Percentiles rank a stretch among this genome's conserved stretches.
Conservation (phyloP, 148 eudicot genomes). For the Drosera capensis region DNA sequence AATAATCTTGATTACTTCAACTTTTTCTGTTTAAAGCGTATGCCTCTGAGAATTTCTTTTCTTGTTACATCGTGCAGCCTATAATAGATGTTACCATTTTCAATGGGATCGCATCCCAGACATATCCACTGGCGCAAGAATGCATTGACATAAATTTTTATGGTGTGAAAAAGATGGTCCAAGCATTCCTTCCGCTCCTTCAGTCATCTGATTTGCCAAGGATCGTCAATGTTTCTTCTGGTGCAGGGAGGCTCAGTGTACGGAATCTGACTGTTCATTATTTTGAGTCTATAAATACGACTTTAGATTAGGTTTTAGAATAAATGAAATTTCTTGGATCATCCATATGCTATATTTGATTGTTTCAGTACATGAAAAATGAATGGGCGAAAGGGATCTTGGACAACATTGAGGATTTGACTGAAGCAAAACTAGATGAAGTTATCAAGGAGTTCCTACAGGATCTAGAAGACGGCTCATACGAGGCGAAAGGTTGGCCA, state of each 20-base stretch:
- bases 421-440: slow-evolving; percentile 25
- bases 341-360: not conserved
- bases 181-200: slow-evolving; percentile 27
- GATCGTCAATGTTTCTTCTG: slow-evolving; percentile 32
- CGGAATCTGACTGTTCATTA: too few species aligned
- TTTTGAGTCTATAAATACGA: too few species aligned
- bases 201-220: slow-evolving; percentile 24
- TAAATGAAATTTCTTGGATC: too few species aligned
- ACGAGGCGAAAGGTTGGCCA: slow-evolving; percentile 15
- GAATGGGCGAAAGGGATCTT: slow-evolving; percentile 16
- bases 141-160: slow-evolving; percentile 27
- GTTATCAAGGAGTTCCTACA: slow-evolving; percentile 15
- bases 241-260: slow-evolving; percentile 18
- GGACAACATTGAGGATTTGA: slow-evolving; percentile 14
- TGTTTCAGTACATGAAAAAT: slow-evolving; percentile 12
- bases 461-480: slow-evolving; percentile 16
- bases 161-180: slow-evolving; percentile 14
- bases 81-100: slow-evolving; percentile 2
- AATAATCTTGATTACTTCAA: not conserved
- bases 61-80: too few species aligned
- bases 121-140: slow-evolving; percentile 10
- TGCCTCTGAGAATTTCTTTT: not conserved
- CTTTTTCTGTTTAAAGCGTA: not conserved
- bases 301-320: too few species aligned
- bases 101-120: not conserved